Evolutionary conservation across 2,329 filamentous ascomycete species (phyloP).

Genomic region (Arachnomyces sp.): DNA sequence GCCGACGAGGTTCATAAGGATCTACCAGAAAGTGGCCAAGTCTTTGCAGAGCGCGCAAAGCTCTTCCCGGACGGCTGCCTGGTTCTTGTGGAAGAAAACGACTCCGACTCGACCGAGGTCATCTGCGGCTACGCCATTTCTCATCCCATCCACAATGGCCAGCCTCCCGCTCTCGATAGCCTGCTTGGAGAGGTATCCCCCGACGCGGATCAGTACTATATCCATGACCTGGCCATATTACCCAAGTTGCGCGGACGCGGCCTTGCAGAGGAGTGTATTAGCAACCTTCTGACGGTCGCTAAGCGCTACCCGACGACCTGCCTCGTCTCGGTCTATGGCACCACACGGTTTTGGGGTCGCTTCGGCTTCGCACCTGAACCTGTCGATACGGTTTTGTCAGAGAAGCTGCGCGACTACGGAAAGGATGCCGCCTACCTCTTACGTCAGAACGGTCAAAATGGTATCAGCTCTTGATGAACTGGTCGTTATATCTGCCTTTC

Average conservation of each 20-base stretch:
- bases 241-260: slow-evolving; percentile 21
- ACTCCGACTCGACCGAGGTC: slow-evolving; percentile 12
- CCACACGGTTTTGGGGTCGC: slow-evolving; percentile 24
- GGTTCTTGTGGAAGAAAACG: slow-evolving; percentile 17
- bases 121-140: slow-evolving; percentile 31
- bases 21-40: slow-evolving; percentile 23
- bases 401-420: slow-evolving; percentile 29
- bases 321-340: slow-evolving; percentile 32
- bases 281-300: slow-evolving; percentile 18
- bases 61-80: slow-evolving; percentile 32
- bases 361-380: slow-evolving; percentile 24
- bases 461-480: no score
- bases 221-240: slow-evolving; percentile 32
- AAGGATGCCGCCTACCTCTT: slow-evolving; percentile 24
- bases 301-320: slow-evolving; percentile 20
- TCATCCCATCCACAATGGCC: slow-evolving; percentile 25
- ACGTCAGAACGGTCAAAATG: slow-evolving; percentile 1
- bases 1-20: slow-evolving; percentile 22
- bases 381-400: slow-evolving; percentile 15
- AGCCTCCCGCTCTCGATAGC: slow-evolving; percentile 26
- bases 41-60: slow-evolving; percentile 26
- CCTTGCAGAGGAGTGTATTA: slow-evolving; percentile 18
- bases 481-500: no score
- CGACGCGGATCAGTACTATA: slow-evolving; percentile 31
- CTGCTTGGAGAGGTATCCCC: slow-evolving; percentile 21